Percentiles rank a stretch among this genome's conserved stretches.
Evolutionary conservation across 306 rosid species (phyloP).

Genomic region (Chamaecrista fasciculata): DNA sequence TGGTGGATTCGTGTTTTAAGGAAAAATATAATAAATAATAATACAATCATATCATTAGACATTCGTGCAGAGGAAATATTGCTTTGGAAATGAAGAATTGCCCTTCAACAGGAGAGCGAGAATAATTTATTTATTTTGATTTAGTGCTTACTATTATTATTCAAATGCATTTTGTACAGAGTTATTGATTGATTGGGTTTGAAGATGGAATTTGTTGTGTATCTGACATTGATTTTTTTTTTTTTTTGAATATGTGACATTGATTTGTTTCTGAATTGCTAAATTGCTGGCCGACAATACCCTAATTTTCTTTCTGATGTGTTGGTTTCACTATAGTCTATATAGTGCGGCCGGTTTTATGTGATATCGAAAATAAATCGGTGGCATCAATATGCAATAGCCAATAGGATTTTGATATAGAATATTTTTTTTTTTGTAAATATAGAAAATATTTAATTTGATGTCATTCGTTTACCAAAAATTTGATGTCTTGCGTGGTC

Average conservation of each 20-base stretch:
- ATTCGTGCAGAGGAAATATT: not conserved
- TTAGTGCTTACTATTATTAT: too few species aligned
- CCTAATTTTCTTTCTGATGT: not conserved
- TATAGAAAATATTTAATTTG: too few species aligned
- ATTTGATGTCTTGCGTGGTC: not conserved
- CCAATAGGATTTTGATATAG: too few species aligned
- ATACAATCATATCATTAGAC: not conserved
- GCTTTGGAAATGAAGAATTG: slow-evolving; percentile 25
- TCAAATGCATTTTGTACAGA: not conserved
- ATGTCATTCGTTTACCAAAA: too few species aligned
- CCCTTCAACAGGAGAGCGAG: not conserved
- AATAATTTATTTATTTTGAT: not conserved
- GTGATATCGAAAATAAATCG: too few species aligned
- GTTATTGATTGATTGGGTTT: not conserved
- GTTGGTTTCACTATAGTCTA: too few species aligned
- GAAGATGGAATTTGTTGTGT: slow-evolving; percentile 4
- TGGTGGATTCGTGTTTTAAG: not conserved
- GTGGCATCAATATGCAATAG: not conserved
- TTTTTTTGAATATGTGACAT: not conserved
- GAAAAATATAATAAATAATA: too few species aligned
- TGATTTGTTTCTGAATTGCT: slow-evolving; percentile 1
- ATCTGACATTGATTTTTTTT: slow-evolving; percentile 13
- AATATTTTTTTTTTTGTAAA: too few species aligned
- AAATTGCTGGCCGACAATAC: slow-evolving; percentile 38
- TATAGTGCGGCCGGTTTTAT: too few species aligned